Conservation (phyloP, 75 land plant genomes). For the Pinus albicaulis region DNA sequence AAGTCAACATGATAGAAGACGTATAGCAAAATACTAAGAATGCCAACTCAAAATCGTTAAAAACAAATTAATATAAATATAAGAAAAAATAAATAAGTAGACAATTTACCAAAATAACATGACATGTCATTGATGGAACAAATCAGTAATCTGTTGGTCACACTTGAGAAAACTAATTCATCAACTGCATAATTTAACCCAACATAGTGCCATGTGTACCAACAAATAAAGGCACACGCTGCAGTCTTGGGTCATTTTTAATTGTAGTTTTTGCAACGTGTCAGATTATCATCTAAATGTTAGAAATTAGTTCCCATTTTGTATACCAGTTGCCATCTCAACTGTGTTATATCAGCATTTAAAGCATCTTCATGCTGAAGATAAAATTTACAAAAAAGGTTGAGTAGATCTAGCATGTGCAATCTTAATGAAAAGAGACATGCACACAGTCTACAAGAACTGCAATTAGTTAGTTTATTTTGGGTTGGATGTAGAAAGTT, state of each 20-base stretch:
- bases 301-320: too few species aligned
- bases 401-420: too few species aligned
- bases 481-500: too few species aligned
- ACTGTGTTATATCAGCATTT: too few species aligned
- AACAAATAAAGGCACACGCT: background rate
- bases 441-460: too few species aligned
- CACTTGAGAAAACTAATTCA: background rate
- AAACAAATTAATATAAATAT: background rate
- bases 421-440: too few species aligned
- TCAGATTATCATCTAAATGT: too few species aligned
- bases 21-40: background rate
- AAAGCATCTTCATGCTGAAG: too few species aligned
- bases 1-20: background rate
- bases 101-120: background rate
- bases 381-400: too few species aligned
- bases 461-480: too few species aligned
- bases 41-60: background rate
- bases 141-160: background rate
- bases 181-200: background rate
- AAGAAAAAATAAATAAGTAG: background rate
- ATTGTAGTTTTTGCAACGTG: too few species aligned
- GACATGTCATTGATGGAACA: background rate
- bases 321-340: too few species aligned
- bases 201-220: background rate
- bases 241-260: background rate